Evolutionary conservation across 2,329 filamentous ascomycete genomes (phyloP).

Genomic region (Exserohilum rostratum): DNA sequence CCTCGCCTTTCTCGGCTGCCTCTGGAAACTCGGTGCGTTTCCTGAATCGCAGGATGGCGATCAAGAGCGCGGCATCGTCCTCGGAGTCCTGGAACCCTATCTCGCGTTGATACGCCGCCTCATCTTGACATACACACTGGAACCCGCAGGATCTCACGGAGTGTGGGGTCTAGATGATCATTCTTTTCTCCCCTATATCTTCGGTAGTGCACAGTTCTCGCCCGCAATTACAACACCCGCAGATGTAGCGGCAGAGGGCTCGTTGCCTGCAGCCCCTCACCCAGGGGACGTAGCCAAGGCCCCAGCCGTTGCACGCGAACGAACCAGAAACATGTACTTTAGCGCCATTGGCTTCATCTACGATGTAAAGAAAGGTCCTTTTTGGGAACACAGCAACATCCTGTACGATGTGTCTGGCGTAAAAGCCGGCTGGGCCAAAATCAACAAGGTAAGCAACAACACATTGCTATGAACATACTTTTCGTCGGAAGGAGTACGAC

Average conservation of each 20-base stretch:
- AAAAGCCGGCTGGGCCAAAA: conserved; percentile 90
- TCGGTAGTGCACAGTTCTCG: conserved; percentile 88
- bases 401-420: conserved; percentile 94
- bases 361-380: conserved; percentile 93
- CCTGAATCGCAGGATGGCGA: conserved; percentile 60
- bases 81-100: conserved; percentile 85
- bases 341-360: conserved; percentile 95
- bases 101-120: conserved; percentile 79
- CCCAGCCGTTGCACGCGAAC: conserved; percentile 49
- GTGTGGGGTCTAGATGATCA: conserved; percentile 99
- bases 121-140: conserved; percentile 88
- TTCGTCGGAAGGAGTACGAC: no score
- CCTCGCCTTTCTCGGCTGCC: conserved; percentile 82
- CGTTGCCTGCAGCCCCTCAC: conserved; percentile 69
- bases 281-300: conserved; percentile 67
- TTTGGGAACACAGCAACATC: conserved; percentile 93
- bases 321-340: conserved; percentile 75
- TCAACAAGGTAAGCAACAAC: conserved; percentile 66
- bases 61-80: conserved; percentile 78
- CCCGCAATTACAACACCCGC: conserved; percentile 67
- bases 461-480: no score
- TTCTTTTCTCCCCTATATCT: conserved; percentile 90
- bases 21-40: conserved; percentile 92
- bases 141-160: conserved; percentile 93
- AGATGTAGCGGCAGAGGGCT: conserved; percentile 77